These are phyloP conservation scores for Diaporthe sp. DNA, from an alignment of 2,329 filamentous ascomycete species.

Conservation along the genomic window DNA sequence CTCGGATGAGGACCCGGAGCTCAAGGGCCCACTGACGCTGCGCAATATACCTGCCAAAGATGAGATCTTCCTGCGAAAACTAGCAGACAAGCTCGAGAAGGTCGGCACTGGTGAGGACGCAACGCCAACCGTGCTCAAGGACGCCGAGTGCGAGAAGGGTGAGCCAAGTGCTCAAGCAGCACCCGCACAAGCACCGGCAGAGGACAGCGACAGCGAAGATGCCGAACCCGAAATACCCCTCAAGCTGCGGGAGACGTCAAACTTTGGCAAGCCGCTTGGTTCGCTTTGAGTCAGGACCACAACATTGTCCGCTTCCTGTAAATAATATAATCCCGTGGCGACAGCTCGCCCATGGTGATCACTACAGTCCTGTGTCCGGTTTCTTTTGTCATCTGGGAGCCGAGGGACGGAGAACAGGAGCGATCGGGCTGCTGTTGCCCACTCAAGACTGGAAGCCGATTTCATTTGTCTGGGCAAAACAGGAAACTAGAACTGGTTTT, in stretches of 20 bases:
- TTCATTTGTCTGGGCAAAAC: conserved; percentile 19
- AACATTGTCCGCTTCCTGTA: background rate
- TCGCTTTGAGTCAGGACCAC: conserved; percentile 31
- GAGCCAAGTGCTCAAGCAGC: conserved; percentile 28
- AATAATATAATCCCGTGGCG: conserved; percentile 9
- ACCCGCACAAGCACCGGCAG: conserved; percentile 35
- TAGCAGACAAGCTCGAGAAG: conserved; percentile 66
- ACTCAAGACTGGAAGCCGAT: conserved; percentile 3
- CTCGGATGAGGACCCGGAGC: conserved; percentile 57
- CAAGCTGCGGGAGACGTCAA: conserved; percentile 53
- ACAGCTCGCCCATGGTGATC: background rate
- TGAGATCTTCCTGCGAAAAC: conserved; percentile 64
- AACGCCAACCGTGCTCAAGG: conserved; percentile 58
- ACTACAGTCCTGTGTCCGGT: background rate
- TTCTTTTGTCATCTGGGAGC: conserved; percentile 9
- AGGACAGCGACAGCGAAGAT: conserved; percentile 45
- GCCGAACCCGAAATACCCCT: conserved; percentile 44
- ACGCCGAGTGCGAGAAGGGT: conserved; percentile 21
- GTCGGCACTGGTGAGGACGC: conserved; percentile 62
- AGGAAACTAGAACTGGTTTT: conserved; percentile 11
- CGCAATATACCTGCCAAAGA: conserved; percentile 69
- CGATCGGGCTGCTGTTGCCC: background rate
- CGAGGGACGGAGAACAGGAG: background rate
- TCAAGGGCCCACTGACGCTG: conserved; percentile 68
- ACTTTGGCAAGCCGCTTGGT: conserved; percentile 64